Conservation (phyloP, 2,329 filamentous ascomycete species). For the Ascosphaera pollenicola region DNA sequence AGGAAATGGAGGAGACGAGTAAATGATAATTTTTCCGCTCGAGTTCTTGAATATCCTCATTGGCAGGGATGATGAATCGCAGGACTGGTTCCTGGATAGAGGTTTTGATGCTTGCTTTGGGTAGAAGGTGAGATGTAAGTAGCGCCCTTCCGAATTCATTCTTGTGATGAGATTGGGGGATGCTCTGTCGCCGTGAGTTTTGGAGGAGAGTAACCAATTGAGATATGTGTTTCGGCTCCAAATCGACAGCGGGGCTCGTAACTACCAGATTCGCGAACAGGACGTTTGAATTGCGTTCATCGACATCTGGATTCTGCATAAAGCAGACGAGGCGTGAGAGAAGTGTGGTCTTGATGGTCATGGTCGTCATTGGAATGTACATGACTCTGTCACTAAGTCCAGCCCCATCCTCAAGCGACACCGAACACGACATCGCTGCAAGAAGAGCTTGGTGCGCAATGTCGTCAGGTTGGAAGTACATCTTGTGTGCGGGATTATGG, state of each 20-base stretch:
- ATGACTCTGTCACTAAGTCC: slow-evolving; percentile 67
- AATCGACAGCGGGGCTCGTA: slow-evolving; percentile 82
- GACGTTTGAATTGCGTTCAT: slow-evolving; percentile 86
- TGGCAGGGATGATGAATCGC: slow-evolving; percentile 65
- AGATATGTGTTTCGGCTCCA: slow-evolving; percentile 80
- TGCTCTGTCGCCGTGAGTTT: slow-evolving; percentile 3
- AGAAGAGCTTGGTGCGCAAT: slow-evolving; percentile 86
- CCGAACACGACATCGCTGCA: slow-evolving; percentile 75
- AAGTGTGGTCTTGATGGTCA: slow-evolving; percentile 77
- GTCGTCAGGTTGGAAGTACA: slow-evolving; percentile 90
- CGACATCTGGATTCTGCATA: slow-evolving; percentile 47
- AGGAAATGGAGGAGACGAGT: slow-evolving; percentile 86
- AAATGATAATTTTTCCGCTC: slow-evolving; percentile 74
- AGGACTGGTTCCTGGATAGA: slow-evolving; percentile 93
- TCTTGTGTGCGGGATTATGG: slow-evolving; percentile 82
- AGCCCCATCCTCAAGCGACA: slow-evolving; percentile 78
- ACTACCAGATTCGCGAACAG: slow-evolving; percentile 90
- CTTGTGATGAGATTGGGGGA: not conserved
- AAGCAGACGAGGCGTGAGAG: slow-evolving; percentile 85
- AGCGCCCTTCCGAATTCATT: slow-evolving; percentile 24
- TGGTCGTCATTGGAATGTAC: slow-evolving; percentile 95
- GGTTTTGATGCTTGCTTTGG: slow-evolving; percentile 85
- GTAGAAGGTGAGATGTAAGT: slow-evolving; percentile 72
- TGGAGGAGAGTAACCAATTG: slow-evolving; percentile 50
- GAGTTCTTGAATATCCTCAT: slow-evolving; percentile 30